phyloP scores from a whole-genome alignment of 352 stramenopile genomes.

The Phytophthora agathidicida region DNA sequence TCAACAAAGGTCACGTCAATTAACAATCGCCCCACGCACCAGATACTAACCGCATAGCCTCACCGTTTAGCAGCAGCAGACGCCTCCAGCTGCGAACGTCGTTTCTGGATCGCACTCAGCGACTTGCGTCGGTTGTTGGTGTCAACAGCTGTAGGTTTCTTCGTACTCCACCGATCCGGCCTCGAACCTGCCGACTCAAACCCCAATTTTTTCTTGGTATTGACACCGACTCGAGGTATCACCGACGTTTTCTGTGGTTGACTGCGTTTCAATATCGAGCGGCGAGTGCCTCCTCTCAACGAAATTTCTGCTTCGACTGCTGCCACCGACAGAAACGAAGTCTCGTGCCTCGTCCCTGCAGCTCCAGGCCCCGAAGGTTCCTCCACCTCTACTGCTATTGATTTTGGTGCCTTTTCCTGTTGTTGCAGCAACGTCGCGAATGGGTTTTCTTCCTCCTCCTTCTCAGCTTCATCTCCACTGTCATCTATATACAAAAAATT shows the following conservation, averaged over 20 bases:
- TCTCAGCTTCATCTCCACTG: constrained; percentile 36
- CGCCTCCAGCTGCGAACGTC: constrained; percentile 30
- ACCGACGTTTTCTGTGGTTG: constrained; percentile 3
- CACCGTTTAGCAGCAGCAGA: constrained; percentile 30
- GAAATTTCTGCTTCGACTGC: neutral
- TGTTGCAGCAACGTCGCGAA: constrained; percentile 65
- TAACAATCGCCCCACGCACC: neutral
- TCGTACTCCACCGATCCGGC: constrained; percentile 49
- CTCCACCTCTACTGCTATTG: neutral
- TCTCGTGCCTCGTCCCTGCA: neutral
- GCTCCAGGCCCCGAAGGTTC: neutral
- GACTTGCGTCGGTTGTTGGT: constrained; percentile 46
- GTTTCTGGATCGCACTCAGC: constrained; percentile 37
- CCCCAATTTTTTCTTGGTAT: constrained; percentile 29
- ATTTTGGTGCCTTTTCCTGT: constrained; percentile 4
- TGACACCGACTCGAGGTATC: neutral
- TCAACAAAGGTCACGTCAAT: neutral
- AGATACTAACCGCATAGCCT: neutral
- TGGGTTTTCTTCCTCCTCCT: constrained; percentile 53
- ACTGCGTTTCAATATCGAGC: constrained; percentile 24
- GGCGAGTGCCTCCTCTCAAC: neutral
- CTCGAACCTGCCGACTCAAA: constrained; percentile 60
- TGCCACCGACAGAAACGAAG: constrained; percentile 1
- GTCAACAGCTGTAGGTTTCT: constrained; percentile 32
- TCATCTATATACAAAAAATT: constrained; percentile 29